Conservation (phyloP, 208 protist genomes). For the Herpetomonas samuelpessoai region DNA sequence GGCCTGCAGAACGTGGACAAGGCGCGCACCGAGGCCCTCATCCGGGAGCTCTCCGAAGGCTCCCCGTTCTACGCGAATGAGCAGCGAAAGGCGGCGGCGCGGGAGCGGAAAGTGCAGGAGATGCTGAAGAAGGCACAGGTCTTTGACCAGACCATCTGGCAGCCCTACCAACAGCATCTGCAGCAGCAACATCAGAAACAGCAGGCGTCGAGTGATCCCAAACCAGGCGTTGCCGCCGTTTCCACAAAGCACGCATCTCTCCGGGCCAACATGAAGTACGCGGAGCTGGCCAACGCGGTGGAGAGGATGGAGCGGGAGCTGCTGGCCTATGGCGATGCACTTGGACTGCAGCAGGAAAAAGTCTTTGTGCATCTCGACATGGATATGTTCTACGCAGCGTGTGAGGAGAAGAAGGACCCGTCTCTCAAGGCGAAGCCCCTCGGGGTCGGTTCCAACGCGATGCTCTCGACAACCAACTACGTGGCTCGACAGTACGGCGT, state of each 20-base stretch:
- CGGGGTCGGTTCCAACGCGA: slow-evolving; percentile 86
- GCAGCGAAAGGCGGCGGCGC: slow-evolving; percentile 46
- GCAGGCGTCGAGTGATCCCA: no score
- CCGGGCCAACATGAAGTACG: slow-evolving; percentile 11
- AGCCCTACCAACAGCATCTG: slow-evolving; percentile 7
- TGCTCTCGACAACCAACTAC: slow-evolving; percentile 95
- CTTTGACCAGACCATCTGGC: slow-evolving; percentile 25
- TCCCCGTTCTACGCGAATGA: slow-evolving; percentile 71
- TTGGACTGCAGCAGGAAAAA: slow-evolving; percentile 13
- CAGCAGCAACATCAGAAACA: slow-evolving; percentile 11
- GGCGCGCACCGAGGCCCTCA: slow-evolving; percentile 41
- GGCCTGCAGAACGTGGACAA: slow-evolving; percentile 66
- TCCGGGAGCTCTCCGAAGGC: slow-evolving; percentile 47
- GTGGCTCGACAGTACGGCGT: slow-evolving; percentile 92
- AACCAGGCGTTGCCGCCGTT: no score
- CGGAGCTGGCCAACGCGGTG: slow-evolving; percentile 17
- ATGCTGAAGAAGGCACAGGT: slow-evolving; percentile 32
- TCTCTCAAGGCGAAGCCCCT: slow-evolving; percentile 76
- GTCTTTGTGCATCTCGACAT: slow-evolving; percentile 79
- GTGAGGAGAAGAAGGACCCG: slow-evolving; percentile 91
- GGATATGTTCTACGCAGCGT: slow-evolving; percentile 92
- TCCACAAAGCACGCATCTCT: slow-evolving; percentile 8
- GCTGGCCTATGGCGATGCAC: slow-evolving; percentile 16
- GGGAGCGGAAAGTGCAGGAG: slow-evolving; percentile 30
- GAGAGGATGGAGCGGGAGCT: slow-evolving; percentile 23